A percentile compares a stretch with the other conserved stretches of the same genome.
Evolutionary conservation across 805 yeast genomes (phyloP).

Genomic region (Kodamaea jinghongensis): DNA sequence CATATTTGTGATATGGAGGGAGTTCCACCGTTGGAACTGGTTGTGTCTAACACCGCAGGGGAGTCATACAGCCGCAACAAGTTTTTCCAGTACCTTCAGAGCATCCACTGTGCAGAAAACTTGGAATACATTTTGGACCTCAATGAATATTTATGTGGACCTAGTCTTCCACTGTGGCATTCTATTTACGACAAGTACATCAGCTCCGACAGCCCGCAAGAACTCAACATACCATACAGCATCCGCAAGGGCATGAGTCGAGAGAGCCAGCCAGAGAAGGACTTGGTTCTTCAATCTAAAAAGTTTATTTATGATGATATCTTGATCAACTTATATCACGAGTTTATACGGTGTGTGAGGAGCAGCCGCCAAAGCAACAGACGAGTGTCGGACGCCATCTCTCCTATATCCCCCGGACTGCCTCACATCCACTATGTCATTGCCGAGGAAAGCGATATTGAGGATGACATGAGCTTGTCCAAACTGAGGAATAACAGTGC

Average conservation of each 20-base stretch:
- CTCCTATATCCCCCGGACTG: conserved; percentile 1
- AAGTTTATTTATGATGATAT: conserved; percentile 26
- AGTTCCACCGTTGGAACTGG: conserved; percentile 8
- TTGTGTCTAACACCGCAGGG: conserved; percentile 4
- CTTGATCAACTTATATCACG: conserved; percentile 29
- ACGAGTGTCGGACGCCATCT: not conserved
- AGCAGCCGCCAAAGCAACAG: not conserved
- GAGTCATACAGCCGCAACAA: conserved; percentile 8
- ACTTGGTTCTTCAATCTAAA: conserved; percentile 15
- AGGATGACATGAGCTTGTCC: conserved; percentile 1
- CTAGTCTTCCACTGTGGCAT: conserved; percentile 23
- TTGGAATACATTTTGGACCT: conserved; percentile 30
- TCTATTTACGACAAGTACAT: conserved; percentile 25
- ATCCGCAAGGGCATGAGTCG: conserved; percentile 20
- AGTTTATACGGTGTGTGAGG: conserved; percentile 23
- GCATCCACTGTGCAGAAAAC: conserved; percentile 37
- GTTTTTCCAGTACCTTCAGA: conserved; percentile 26
- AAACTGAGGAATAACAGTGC: conserved; percentile 10
- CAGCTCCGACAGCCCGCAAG: conserved; percentile 27
- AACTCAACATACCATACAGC: conserved; percentile 32
- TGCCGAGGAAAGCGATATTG: conserved; percentile 9
- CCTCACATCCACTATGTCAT: conserved; percentile 2
- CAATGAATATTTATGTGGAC: conserved; percentile 16
- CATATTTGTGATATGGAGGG: conserved; percentile 4
- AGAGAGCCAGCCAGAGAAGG: conserved; percentile 18